Conservation (phyloP, 495 filamentous ascomycete genomes). For the Pyrenula massariospora region DNA sequence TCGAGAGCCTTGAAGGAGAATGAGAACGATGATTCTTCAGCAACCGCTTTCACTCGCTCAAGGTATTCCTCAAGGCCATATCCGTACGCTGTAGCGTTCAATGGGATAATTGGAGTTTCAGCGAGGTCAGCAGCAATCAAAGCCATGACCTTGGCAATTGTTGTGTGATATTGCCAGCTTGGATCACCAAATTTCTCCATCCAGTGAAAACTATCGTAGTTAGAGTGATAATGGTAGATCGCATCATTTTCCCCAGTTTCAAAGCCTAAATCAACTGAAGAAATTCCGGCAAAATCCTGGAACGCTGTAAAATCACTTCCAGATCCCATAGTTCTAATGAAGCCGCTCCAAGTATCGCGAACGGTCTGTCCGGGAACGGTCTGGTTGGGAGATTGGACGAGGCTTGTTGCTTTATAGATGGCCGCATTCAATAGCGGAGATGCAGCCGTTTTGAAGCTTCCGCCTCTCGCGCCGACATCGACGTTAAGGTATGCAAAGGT, state of each 20-base stretch:
- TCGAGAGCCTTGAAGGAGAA: slow-evolving; percentile 37
- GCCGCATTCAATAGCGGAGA: slow-evolving; percentile 70
- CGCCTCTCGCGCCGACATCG: slow-evolving; percentile 48
- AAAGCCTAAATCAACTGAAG: slow-evolving; percentile 53
- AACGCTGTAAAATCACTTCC: slow-evolving; percentile 69
- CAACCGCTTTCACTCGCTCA: slow-evolving; percentile 37
- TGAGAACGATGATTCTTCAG: slow-evolving; percentile 13
- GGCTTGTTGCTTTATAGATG: slow-evolving; percentile 53
- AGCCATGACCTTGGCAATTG: slow-evolving; percentile 47
- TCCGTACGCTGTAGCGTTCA: slow-evolving; percentile 38
- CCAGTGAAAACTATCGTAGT: slow-evolving; percentile 67
- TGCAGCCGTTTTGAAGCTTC: slow-evolving; percentile 32
- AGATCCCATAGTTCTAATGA: slow-evolving; percentile 56
- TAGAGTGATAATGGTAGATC: slow-evolving; percentile 68
- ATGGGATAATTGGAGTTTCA: slow-evolving; percentile 32
- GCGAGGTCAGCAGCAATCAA: slow-evolving; percentile 32
- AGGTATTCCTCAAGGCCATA: slow-evolving; percentile 34
- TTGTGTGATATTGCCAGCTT: slow-evolving; percentile 47
- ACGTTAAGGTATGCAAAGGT: slow-evolving; percentile 68
- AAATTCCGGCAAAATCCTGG: slow-evolving; percentile 60
- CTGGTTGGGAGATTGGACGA: slow-evolving; percentile 70
- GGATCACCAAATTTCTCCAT: slow-evolving; percentile 60
- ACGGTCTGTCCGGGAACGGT: slow-evolving; percentile 55
- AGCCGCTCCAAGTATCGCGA: slow-evolving; percentile 44
- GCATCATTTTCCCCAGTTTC: slow-evolving; percentile 24